Base-by-base conservation (phyloP, 2,329 filamentous ascomycete genomes). In the Penicillium sp. region DNA sequence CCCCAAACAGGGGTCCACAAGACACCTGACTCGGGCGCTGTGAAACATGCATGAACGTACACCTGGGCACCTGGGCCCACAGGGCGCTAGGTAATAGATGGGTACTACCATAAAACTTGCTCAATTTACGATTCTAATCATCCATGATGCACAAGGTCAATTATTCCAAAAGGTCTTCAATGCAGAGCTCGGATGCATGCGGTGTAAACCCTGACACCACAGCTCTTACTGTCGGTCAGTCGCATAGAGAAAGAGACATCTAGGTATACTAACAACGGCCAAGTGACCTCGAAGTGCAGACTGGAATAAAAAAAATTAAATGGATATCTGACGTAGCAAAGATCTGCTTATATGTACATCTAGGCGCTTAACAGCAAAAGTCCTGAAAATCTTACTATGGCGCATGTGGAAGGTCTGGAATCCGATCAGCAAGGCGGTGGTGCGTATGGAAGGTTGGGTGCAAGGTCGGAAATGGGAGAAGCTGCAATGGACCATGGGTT, bases 401-500 rank as follows among this genome's bases (percentile, higher is more conserved):
- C 47, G 47, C 47, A 49, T 49, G 29, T 49, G 47, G 47, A 49
- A 13, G 35, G 31, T 49, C 47, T 21, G n/a, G 16, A 39, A 14
- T 39, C 14, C 47, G 37, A 43, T 42, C 22, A 43, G 19, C 49
- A 37, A 24, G 33, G 22, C 48, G 48, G 24, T 39, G 48, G 31
- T 51, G 49, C 49, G n/a, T 51, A 43, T 51, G 49, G 49, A 51
- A 22, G 24, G 16, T 43, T 37, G 26, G 47, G 33, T 33, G 33
- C 35, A 51, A 22, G 24, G 22, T 43, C 22, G 10, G 47, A 26
- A 14, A 31, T 13, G 21, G 19, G 35, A 24, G 22, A 35, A 31
- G 33, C 21, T 49, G 47, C 47, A 37, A 39, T 14, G 47, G 47
- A 49, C 47, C 47, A 49, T 39, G 8, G 19, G 13, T 13, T 33